These are phyloP conservation scores for Volvox africanus DNA, from an alignment of 139 green algal genomes.

Conservation along the genomic window DNA sequence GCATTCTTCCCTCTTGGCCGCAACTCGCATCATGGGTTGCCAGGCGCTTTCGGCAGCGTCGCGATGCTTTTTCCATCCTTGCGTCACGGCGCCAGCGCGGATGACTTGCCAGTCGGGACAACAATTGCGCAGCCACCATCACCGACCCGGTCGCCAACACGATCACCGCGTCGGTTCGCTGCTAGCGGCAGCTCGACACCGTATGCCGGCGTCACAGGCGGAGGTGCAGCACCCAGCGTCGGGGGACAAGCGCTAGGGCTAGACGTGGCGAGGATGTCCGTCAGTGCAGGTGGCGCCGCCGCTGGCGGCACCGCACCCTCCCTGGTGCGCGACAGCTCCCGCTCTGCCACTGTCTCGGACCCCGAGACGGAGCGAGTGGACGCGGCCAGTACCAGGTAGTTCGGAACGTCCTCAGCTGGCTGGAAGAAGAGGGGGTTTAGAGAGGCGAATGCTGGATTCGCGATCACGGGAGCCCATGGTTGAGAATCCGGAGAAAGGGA, in stretches of 20 bases:
- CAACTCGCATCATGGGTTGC: neutral
- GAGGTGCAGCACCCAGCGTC: no score
- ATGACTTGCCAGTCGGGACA: neutral
- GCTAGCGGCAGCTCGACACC: neutral
- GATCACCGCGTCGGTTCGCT: neutral
- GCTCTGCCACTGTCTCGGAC: neutral
- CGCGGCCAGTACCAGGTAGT: conserved; percentile 15
- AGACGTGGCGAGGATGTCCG: neutral
- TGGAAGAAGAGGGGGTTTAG: no score
- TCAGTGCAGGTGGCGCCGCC: neutral
- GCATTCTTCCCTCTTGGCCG: neutral
- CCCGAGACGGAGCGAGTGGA: neutral
- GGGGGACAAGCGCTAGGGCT: neutral
- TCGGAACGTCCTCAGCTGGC: no score
- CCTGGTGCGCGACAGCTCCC: conserved; percentile 23
- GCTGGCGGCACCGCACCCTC: neutral
- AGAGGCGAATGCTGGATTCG: no score
- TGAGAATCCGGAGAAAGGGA: no score
- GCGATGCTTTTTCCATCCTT: conserved; percentile 6
- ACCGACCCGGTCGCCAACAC: neutral
- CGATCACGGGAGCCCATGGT: no score
- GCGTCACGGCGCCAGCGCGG: neutral
- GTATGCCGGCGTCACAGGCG: no score
- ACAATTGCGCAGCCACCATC: neutral
- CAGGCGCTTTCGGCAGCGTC: neutral